phyloP scores from a whole-genome alignment of 495 filamentous ascomycete species.

The Penicillium canariense region DNA sequence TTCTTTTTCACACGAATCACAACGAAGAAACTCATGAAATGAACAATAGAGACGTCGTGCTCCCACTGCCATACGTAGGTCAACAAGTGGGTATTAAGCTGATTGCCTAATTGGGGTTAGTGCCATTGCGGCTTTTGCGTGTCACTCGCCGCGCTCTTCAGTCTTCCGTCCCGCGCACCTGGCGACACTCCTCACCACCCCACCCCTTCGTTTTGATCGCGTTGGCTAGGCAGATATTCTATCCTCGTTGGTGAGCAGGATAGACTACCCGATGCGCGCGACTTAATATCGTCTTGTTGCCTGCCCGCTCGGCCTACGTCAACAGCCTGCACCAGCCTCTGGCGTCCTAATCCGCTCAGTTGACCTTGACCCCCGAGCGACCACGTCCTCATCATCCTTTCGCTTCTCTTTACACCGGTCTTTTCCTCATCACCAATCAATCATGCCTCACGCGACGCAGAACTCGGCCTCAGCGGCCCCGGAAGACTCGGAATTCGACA shows the following conservation, averaged over 20 bases:
- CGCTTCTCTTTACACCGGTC: neutral
- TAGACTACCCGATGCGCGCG: constrained; percentile 12
- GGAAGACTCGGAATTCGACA: constrained; percentile 47
- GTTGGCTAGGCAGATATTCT: neutral
- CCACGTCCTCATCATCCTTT: neutral
- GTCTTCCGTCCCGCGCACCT: neutral
- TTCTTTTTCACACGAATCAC: too few species aligned
- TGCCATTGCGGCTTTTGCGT: constrained; percentile 5
- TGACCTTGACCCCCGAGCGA: neutral
- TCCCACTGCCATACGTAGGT: too few species aligned
- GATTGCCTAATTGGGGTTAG: constrained; percentile 25
- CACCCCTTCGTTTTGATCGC: neutral
- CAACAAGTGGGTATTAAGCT: constrained; percentile 16
- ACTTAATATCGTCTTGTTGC: constrained; percentile 6
- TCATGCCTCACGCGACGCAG: constrained; percentile 52
- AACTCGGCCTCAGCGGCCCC: constrained; percentile 30
- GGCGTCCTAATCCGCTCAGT: neutral
- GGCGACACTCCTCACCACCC: neutral
- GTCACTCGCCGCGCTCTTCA: neutral
- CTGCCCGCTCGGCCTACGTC: constrained; percentile 1
- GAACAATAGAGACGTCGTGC: too few species aligned
- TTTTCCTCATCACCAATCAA: neutral
- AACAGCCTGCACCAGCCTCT: constrained; percentile 1
- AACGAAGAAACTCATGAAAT: neutral
- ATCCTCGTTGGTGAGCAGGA: neutral